Evolutionary conservation across 2,329 filamentous ascomycete species (phyloP), one percentile per base, ranked within the genome.

Genomic region (Fusarium pseudoanthophilum): DNA sequence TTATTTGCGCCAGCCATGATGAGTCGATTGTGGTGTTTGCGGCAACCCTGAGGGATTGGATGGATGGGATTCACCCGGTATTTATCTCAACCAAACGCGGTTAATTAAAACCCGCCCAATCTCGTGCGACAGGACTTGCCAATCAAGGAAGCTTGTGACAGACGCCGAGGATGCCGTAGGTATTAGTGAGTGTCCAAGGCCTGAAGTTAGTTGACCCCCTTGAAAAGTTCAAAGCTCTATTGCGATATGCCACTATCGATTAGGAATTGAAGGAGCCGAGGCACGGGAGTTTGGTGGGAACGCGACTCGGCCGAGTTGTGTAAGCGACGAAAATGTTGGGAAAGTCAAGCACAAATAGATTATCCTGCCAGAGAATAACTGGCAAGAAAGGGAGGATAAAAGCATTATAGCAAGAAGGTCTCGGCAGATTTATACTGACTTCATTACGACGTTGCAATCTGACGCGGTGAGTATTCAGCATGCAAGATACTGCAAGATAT

Each of bases 1-100:
- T 73, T 77, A 30, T 73, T 69, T 26, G 79, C 82, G 52, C 80
- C 82, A 45, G 80, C 80, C 80, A 81, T 82, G 51, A 55, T 73
- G 48, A 34, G 34, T 34, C 16, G n/a, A 43, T 57, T 67, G 40
- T 42, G 69, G 39, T 68, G 53, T 67, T 51, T 65, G 56, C 42
- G 34, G 55, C 60, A 70, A 39, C 32, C 32, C 28, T 66, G 39
- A 45, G 49, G 43, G 53, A 30, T 18, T 26, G 48, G 26, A 64
- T 52, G 66, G 66, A 51, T 45, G 45, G 16, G n/a, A 43, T 39
- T 58, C 37, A 32, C 37, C 34, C 45, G 15, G 30, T 73, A 51
- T 56, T 42, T 63, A 52, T 73, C 60, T 46, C 46, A 40, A 37
- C 26, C 14, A 30, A 32, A 21, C 20, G 10, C 24, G 30, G 37